Evolutionary conservation across 495 filamentous ascomycete species (phyloP).

Genomic region (Talaromyces stipitatus): DNA sequence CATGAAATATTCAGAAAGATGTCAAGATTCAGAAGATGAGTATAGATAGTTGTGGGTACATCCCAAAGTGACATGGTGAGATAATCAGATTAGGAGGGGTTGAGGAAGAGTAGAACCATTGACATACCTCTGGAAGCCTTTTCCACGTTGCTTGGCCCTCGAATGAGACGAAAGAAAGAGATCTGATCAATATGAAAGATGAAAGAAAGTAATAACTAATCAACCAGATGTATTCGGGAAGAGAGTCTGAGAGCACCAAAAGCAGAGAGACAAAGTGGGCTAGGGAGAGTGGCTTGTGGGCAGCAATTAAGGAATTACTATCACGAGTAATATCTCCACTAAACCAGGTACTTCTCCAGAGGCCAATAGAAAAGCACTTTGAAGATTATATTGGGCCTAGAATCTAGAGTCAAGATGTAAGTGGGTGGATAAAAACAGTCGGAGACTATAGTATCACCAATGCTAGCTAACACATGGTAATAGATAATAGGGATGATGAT

Average conservation of each 20-base stretch:
- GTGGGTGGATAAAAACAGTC: slow-evolving; percentile 2
- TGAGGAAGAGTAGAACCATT: neutral
- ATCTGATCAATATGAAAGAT: neutral
- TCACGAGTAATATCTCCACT: neutral
- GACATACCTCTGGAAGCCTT: neutral
- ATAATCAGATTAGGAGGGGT: neutral
- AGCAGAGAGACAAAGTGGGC: neutral
- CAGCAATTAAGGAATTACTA: neutral
- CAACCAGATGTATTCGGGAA: neutral
- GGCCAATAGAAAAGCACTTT: neutral
- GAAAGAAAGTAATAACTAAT: neutral
- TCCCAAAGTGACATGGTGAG: neutral
- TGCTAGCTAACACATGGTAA: neutral
- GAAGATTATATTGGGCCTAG: neutral
- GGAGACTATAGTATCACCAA: neutral
- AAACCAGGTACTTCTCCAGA: neutral
- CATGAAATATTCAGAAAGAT: neutral
- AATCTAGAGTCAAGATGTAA: neutral
- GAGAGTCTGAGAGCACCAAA: neutral
- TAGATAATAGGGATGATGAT: neutral
- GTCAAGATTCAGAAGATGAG: neutral
- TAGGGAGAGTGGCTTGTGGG: neutral
- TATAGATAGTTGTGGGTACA: neutral
- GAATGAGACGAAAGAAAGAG: neutral
- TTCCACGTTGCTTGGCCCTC: neutral